These are phyloP conservation scores for Citrus inodora DNA, from an alignment of 345 rosid genomes.

Conservation along the genomic window DNA sequence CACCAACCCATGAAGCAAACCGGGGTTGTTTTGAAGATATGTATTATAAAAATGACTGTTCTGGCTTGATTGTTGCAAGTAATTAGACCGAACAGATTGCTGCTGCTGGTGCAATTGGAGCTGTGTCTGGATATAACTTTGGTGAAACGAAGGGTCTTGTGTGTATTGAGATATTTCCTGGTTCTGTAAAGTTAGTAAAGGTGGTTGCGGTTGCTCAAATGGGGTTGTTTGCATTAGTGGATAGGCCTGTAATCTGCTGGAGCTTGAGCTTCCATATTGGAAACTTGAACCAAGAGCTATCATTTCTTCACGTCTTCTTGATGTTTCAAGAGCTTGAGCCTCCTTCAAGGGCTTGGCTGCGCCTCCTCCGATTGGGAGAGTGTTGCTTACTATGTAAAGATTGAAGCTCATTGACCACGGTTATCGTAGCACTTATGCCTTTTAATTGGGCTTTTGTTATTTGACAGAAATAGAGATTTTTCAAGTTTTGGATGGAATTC, in stretches of 20 bases:
- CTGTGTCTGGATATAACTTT: slow-evolving; percentile 72
- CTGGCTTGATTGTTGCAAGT: slow-evolving; percentile 45
- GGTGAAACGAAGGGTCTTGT: slow-evolving; percentile 55
- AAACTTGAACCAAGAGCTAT: slow-evolving; percentile 69
- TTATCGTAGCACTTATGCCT: no score
- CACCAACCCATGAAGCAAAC: slow-evolving; percentile 63
- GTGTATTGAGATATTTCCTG: slow-evolving; percentile 66
- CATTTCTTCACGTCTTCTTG: slow-evolving; percentile 83
- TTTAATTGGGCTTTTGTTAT: no score
- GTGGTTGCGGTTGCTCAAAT: slow-evolving; percentile 53
- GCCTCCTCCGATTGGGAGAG: slow-evolving; percentile 94
- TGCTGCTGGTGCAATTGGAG: slow-evolving; percentile 57
- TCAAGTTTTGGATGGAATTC: no score
- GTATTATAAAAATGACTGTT: slow-evolving; percentile 61
- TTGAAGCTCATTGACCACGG: no score
- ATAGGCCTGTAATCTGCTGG: slow-evolving; percentile 56
- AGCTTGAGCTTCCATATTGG: slow-evolving; percentile 55
- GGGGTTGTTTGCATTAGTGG: slow-evolving; percentile 57
- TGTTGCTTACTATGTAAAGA: no score
- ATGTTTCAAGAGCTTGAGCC: slow-evolving; percentile 93
- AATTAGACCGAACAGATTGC: slow-evolving; percentile 36
- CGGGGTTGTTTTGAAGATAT: slow-evolving; percentile 67
- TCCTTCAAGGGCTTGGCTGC: slow-evolving; percentile 94
- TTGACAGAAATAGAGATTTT: no score
- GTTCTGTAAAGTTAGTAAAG: slow-evolving; percentile 64